Evolutionary conservation across 202 grass and related monocot species (phyloP), one percentile per base, ranked within the genome.

Genomic region (Setaria italica): DNA sequence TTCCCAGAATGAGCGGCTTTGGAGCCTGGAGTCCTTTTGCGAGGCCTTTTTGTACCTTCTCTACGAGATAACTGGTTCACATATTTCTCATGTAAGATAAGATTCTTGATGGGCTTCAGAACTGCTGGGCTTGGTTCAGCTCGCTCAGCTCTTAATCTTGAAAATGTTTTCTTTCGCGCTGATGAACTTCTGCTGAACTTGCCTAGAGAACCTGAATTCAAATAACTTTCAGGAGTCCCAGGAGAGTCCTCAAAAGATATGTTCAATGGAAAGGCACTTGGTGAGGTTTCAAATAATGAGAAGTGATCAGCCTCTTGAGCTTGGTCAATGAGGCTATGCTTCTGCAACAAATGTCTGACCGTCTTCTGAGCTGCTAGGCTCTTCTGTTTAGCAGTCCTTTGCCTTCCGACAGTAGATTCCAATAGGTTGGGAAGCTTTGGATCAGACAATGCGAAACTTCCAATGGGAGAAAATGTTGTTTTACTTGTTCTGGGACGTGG

Each of bases 41-140:
- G 37, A 53, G 74, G 67, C 83, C 60, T 89, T 88, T 84, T 93
- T 67, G 54, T 79, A 2, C 78, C 88, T 82, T 98, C 91, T 78
- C 88, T 79, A 48, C 81, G 88, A 54, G 92, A 86, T 63, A 98
- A 85, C 53, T 95, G 91, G 69, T 94, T 80, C 20, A 98, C 93
- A 68, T 98, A 98, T 82, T 88, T 98, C 76, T 98, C 95, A 67
- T 98, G 95, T 69, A 94, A 81, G 54, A 89, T 56, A 58, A 69
- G 64, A 67, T 98, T 98, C 86, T 95, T 92, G 65, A 98, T 42
- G 57, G 33, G 87, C 80, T 98, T 94, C 71, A 98, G 84, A 65
- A 98, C 93, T 57, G 48, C 82, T 39, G 95, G 93, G 20, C 95
- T 98, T 1, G 67, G 76, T 60, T 92, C 87, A 79, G 41, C 33